Percentiles rank a stretch among this genome's conserved stretches.
phyloP scores from a whole-genome alignment of 495 filamentous ascomycete species.

The Aspergillus cavernicola region DNA sequence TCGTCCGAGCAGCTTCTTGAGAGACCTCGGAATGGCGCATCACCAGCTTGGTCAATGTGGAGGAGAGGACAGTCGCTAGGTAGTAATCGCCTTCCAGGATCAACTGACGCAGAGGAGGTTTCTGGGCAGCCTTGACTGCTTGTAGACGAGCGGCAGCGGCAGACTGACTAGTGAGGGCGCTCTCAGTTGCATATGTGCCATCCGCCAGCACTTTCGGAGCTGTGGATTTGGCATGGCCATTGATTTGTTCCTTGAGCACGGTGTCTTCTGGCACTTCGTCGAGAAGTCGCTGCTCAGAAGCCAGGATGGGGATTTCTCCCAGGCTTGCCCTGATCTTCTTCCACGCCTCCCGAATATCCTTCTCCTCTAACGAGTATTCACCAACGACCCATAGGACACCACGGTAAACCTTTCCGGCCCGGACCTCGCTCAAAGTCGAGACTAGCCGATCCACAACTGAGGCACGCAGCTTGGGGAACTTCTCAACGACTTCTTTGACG shows the following conservation, averaged over 20 bases:
- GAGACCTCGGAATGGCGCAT: slow-evolving; percentile 98
- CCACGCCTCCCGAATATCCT: slow-evolving; percentile 95
- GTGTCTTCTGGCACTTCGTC: slow-evolving; percentile 72
- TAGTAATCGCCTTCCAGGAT: slow-evolving; percentile 98
- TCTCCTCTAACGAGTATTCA: slow-evolving; percentile 91
- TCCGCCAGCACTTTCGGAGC: slow-evolving; percentile 90
- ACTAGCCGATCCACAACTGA: slow-evolving; percentile 87
- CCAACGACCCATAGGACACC: slow-evolving; percentile 97
- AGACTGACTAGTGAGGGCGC: slow-evolving; percentile 87
- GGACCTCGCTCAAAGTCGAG: slow-evolving; percentile 85
- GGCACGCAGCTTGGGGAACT: slow-evolving; percentile 84
- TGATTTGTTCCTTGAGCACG: slow-evolving; percentile 67
- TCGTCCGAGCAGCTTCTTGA: slow-evolving; percentile 79
- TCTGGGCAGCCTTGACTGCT: slow-evolving; percentile 94
- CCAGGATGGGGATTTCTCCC: slow-evolving; percentile 95
- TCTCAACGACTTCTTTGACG: slow-evolving; percentile 98
- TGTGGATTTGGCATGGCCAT: slow-evolving; percentile 72
- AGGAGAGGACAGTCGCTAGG: slow-evolving; percentile 88
- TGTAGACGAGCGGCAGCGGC: slow-evolving; percentile 86
- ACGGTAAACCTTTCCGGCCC: slow-evolving; percentile 95
- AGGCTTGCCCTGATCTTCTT: slow-evolving; percentile 90
- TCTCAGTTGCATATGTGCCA: slow-evolving; percentile 96
- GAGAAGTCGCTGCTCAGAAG: slow-evolving; percentile 88
- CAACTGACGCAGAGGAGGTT: slow-evolving; percentile 90
- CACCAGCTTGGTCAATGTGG: slow-evolving; percentile 93